These are phyloP conservation scores for Hexamita inflata DNA, from an alignment of 208 protist species.

Conservation along the genomic window DNA sequence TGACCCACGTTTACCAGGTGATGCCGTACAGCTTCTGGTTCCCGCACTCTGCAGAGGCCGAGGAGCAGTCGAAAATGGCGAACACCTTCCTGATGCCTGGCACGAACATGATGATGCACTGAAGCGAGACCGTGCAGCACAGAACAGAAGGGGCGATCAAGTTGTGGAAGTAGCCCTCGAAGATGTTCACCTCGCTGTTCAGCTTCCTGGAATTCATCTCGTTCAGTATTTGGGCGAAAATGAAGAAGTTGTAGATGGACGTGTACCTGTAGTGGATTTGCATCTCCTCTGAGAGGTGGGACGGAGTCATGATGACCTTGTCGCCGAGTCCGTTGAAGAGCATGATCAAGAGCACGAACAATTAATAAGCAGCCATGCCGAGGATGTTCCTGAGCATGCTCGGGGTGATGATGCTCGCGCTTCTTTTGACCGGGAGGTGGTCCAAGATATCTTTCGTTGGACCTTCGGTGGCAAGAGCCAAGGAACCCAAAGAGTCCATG, in stretches of 20 bases:
- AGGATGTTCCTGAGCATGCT: constrained; percentile 30
- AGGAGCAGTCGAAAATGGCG: no score
- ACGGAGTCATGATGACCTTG: no score
- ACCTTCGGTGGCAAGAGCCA: constrained; percentile 80
- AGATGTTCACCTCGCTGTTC: background rate
- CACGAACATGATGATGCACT: no score
- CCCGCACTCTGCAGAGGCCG: no score
- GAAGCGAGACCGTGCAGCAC: no score
- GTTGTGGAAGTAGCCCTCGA: background rate
- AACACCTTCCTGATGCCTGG: no score
- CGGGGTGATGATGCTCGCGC: background rate
- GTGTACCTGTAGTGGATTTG: no score
- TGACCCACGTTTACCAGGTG: no score
- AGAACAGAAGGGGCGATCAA: no score
- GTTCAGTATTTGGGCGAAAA: constrained; percentile 6
- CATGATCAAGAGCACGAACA: background rate
- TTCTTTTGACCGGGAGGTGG: constrained; percentile 2
- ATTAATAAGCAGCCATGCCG: background rate
- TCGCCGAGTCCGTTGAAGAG: no score
- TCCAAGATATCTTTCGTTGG: constrained; percentile 46
- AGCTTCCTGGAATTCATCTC: constrained; percentile 8
- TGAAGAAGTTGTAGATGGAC: constrained; percentile 8
- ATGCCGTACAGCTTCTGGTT: no score
- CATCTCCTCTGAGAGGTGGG: no score
- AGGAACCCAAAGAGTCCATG: constrained; percentile 88